Conservation (phyloP, 1,284 basidiomycete genomes). For the Cryptococcus sp. region DNA sequence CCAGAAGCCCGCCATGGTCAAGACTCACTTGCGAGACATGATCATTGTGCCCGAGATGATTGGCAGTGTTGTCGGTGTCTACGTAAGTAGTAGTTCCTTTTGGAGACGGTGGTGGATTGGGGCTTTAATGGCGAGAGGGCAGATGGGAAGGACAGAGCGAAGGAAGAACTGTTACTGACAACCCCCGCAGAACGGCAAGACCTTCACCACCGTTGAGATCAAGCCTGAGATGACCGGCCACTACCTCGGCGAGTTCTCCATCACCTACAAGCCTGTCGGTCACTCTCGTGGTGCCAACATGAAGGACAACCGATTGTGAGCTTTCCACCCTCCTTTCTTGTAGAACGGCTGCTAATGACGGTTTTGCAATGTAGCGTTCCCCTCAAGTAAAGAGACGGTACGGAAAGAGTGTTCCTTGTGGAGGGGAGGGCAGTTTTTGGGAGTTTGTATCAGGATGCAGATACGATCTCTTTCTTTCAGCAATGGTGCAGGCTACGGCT, state of each 20-base stretch:
- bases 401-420: not conserved
- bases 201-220: conserved; percentile 96
- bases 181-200: conserved; percentile 56
- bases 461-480: conserved; percentile 16
- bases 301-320: conserved; percentile 61
- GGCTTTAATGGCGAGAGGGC: not conserved
- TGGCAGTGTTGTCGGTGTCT: conserved; percentile 91
- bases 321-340: conserved; percentile 4
- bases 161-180: not conserved
- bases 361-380: conserved; percentile 59
- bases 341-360: conserved; percentile 29
- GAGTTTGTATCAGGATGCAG: conserved; percentile 25
- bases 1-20: conserved; percentile 97
- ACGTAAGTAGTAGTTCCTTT: conserved; percentile 53
- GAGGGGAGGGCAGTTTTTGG: conserved; percentile 2
- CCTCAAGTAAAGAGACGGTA: conserved; percentile 54
- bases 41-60: conserved; percentile 99
- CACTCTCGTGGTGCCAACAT: conserved; percentile 91
- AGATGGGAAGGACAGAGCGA: not conserved
- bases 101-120: not conserved
- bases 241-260: conserved; percentile 90
- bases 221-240: conserved; percentile 99
- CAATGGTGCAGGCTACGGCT: no score
- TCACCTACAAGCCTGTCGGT: conserved; percentile 97
- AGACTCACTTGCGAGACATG: conserved; percentile 99